These are phyloP conservation scores for Hypholoma fasciculare DNA, from an alignment of 768 basidiomycete genomes.

Conservation along the genomic window DNA sequence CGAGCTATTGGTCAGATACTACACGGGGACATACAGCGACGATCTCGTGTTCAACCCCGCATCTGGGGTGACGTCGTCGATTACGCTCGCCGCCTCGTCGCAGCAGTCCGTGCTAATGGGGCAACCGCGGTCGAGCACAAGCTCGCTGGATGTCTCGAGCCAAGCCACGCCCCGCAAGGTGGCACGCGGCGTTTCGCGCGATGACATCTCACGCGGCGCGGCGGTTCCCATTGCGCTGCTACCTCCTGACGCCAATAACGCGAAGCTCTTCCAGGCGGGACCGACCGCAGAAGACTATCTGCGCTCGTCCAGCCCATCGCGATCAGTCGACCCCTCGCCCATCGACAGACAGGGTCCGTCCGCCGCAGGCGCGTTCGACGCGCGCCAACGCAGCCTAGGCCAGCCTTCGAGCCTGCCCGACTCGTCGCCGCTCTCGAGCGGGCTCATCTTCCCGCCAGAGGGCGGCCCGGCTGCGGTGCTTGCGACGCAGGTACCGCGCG, in stretches of 20 bases:
- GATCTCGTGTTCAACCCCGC: constrained; percentile 49
- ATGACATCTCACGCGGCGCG: constrained; percentile 56
- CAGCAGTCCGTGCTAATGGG: constrained; percentile 25
- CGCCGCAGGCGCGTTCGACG: constrained; percentile 29
- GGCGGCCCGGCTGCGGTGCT: constrained; percentile 30
- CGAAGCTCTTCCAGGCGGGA: constrained; percentile 58
- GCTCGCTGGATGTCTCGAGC: constrained; percentile 38
- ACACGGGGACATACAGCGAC: constrained; percentile 78
- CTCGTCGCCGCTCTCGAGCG: constrained; percentile 63
- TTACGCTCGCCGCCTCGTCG: constrained; percentile 22
- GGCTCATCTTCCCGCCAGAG: constrained; percentile 41
- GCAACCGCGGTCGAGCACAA: constrained; percentile 59
- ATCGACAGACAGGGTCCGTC: constrained; percentile 37
- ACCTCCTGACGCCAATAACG: constrained; percentile 51
- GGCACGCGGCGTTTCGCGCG: constrained; percentile 48
- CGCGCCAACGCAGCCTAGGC: constrained; percentile 36
- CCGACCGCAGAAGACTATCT: constrained; percentile 35
- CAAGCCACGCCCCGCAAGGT: constrained; percentile 26
- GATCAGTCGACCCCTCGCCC: constrained; percentile 49
- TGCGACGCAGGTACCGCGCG: constrained; percentile 39
- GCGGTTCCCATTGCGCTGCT: constrained; percentile 60
- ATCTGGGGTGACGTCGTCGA: constrained; percentile 26
- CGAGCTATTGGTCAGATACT: constrained; percentile 87
- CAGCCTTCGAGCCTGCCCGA: constrained; percentile 53
- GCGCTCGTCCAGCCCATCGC: constrained; percentile 55